Percentiles rank a stretch among this genome's conserved stretches.
Evolutionary conservation across 2,329 filamentous ascomycete species (phyloP).

Genomic region (Fonsecaea nubica): DNA sequence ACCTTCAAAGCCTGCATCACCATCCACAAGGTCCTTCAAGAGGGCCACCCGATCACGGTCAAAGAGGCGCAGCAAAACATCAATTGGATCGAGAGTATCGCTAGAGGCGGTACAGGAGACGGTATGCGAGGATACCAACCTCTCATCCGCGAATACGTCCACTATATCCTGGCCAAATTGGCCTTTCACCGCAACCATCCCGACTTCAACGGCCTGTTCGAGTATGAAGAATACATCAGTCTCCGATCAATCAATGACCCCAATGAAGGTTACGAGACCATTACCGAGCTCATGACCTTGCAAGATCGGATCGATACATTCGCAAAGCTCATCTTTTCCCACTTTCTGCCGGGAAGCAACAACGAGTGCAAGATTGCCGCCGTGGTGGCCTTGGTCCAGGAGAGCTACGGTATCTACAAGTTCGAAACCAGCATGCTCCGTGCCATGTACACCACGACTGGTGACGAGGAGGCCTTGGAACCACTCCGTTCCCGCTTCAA

Average conservation of each 20-base stretch:
- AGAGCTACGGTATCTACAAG: slow-evolving; percentile 99
- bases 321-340: slow-evolving; percentile 97
- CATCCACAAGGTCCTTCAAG: slow-evolving; percentile 95
- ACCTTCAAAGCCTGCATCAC: slow-evolving; percentile 99
- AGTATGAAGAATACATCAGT: slow-evolving; percentile 98
- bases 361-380: slow-evolving; percentile 97
- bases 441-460: slow-evolving; percentile 95
- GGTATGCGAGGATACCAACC: slow-evolving; percentile 86
- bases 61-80: slow-evolving; percentile 88
- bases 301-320: slow-evolving; percentile 99
- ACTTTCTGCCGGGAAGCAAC: slow-evolving; percentile 88
- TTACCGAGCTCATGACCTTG: slow-evolving; percentile 92
- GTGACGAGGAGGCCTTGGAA: slow-evolving; percentile 89
- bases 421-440: slow-evolving; percentile 99
- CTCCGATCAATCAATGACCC: slow-evolving; percentile 98
- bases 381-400: slow-evolving; percentile 89
- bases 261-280: slow-evolving; percentile 96
- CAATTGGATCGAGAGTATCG: slow-evolving; percentile 90
- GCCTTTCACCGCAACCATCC: slow-evolving; percentile 96
- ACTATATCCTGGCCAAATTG: slow-evolving; percentile 91
- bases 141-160: slow-evolving; percentile 95
- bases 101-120: slow-evolving; percentile 80
- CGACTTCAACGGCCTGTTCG: slow-evolving; percentile 96
- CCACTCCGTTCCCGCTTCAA: slow-evolving; percentile 89
- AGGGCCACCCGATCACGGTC: slow-evolving; percentile 87